Evolutionary conservation across 192 early-diverging fungal genomes (phyloP), one percentile per base, ranked within the genome.

Genomic region (Mortierella antarctica): DNA sequence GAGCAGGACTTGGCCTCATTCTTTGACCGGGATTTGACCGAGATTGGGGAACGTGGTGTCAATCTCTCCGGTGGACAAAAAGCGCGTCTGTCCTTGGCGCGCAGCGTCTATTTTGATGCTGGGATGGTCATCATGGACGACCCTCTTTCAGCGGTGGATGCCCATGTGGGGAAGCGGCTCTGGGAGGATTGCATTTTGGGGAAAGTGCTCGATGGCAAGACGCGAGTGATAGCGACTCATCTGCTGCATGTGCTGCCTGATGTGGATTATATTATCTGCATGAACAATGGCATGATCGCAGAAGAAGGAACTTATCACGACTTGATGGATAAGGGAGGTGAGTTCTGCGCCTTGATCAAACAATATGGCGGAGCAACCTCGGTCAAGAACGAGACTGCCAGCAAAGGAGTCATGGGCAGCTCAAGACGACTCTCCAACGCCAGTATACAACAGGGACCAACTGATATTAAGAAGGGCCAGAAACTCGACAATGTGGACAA

Each of bases 61-160:
- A 93, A 91, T 4, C 77, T 97, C 20, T 93, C 92, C 6, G 96
- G 96, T 44, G 95, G 94, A 5, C 96, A 97, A 84, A 97, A 96
- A 84, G 93, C 93, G 60, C 86, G 96, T 45, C 86, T 99, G 49
- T 83, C 94, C 0, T 83, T 98, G 42, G 96, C 96, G 2, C 86
- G 97, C 11, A 95, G 95, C 10, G 89, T 97, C 7, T 98, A 97
- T 70, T 88, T 86, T 57, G 51, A 83, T 11, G 87, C 91, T 2
- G 83, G 85, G 1, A 87, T 84, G 20, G 83, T 96, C 23, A 74
- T 97, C 7, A 88, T 96, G 74, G 96, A 98, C 83, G 96, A 97
- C 79, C 92, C 90, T 41, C 87, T 98, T 40, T 93, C 92, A 5
- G 96, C 97, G 5, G 96, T 99, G 0, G 98, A 99, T 81, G 91